Percentiles rank a stretch among this genome's conserved stretches.
Conservation (phyloP, 2,329 filamentous ascomycete genomes). For the Fusarium sp. region DNA sequence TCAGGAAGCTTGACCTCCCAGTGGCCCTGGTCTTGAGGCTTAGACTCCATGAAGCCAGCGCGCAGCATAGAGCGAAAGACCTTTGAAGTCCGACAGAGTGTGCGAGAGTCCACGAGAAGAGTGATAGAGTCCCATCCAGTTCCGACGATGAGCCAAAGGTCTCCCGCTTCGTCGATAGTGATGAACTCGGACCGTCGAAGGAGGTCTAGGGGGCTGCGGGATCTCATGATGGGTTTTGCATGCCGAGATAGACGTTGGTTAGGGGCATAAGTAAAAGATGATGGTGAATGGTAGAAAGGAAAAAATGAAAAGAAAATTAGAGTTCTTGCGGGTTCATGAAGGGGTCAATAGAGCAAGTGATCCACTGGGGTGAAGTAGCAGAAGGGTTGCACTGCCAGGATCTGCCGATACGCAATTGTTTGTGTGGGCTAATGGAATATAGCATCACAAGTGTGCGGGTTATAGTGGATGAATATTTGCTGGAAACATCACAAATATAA, state of each 20-base stretch:
- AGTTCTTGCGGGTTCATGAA: too few relatives aligned
- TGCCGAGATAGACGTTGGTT: background rate
- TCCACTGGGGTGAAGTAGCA: background rate
- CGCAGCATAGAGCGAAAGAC: constrained; percentile 2
- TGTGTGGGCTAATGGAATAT: background rate
- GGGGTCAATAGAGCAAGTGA: background rate
- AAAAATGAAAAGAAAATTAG: background rate
- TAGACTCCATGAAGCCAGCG: background rate
- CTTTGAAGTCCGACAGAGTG: background rate
- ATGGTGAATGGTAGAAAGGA: background rate
- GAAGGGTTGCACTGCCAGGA: background rate
- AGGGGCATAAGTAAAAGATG: background rate
- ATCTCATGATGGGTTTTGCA: background rate
- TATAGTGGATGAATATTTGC: background rate
- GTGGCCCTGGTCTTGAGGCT: background rate
- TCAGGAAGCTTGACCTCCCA: background rate
- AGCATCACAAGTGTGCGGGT: background rate
- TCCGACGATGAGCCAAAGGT: background rate
- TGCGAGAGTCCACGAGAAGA: background rate
- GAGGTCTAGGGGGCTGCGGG: background rate
- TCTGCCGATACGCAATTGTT: background rate
- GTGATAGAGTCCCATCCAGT: background rate
- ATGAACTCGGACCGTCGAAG: background rate
- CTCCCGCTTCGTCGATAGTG: background rate
- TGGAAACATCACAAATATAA: background rate